Evolutionary conservation across 805 yeast species (phyloP).

Genomic region (Saccharomycopsis sp.): DNA sequence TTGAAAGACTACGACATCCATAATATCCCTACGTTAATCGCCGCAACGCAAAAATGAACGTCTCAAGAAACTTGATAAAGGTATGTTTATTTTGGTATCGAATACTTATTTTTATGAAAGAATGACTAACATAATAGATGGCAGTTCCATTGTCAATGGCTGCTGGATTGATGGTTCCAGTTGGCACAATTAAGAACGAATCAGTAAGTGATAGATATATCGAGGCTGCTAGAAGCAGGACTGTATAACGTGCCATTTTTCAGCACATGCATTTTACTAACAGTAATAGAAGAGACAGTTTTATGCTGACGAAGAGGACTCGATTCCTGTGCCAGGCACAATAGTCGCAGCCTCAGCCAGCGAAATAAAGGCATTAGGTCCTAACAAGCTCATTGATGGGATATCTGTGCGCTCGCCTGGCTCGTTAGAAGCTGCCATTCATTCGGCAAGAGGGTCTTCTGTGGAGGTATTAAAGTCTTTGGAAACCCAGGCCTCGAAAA

Average conservation of each 20-base stretch:
- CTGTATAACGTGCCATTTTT: too few relatives aligned
- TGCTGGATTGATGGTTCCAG: background rate
- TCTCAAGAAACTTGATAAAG: background rate
- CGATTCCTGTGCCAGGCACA: constrained; percentile 47
- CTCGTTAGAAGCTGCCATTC: constrained; percentile 43
- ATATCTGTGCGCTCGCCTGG: constrained; percentile 48
- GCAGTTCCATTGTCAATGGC: background rate
- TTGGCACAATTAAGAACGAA: constrained; percentile 5
- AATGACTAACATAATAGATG: background rate
- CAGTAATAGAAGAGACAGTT: constrained; percentile 37
- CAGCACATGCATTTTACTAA: too few relatives aligned
- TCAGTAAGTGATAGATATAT: too few relatives aligned
- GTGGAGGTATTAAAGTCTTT: constrained; percentile 30
- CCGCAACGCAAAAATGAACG: background rate
- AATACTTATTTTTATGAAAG: too few relatives aligned
- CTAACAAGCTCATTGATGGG: constrained; percentile 46
- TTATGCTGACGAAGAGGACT: constrained; percentile 43
- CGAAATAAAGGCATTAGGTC: constrained; percentile 39
- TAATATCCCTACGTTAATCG: too few relatives aligned
- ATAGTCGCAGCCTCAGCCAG: constrained; percentile 36
- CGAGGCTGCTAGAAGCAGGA: too few relatives aligned
- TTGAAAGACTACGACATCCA: too few relatives aligned
- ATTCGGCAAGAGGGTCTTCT: constrained; percentile 40
- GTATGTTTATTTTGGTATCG: background rate
- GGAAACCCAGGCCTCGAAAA: constrained; percentile 37